Percentiles rank a stretch among this genome's conserved stretches.
Evolutionary conservation across 257 asterid genomes (phyloP).

Genomic region (Ajuga chamaepitys): DNA sequence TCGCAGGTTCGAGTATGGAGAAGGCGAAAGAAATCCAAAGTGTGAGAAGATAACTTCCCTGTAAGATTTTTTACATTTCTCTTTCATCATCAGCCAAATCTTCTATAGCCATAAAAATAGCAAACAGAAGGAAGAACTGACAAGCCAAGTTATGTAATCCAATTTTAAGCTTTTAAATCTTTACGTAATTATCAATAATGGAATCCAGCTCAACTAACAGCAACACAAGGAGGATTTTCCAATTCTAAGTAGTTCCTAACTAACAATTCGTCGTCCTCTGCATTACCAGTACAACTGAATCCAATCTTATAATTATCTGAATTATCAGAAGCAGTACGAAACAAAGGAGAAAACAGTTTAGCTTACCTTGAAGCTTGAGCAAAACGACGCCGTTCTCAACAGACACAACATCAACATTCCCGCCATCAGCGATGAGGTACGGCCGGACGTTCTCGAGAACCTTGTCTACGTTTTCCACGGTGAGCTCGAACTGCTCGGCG

Average conservation of each 20-base stretch:
- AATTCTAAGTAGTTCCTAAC: background rate
- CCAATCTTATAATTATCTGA: background rate
- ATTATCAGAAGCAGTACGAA: background rate
- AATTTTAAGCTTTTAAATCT: background rate
- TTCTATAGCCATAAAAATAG: background rate
- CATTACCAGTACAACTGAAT: background rate
- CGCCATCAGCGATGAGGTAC: slow-evolving; percentile 88
- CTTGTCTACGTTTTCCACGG: slow-evolving; percentile 65
- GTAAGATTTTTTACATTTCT: background rate
- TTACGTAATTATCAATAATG: background rate
- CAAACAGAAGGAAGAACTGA: background rate
- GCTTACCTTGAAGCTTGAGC: slow-evolving; percentile 74
- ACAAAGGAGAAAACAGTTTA: background rate
- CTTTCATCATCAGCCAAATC: background rate
- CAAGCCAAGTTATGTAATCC: background rate
- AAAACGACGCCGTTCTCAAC: slow-evolving; percentile 77
- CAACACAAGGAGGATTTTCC: background rate
- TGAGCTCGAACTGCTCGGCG: slow-evolving; percentile 71
- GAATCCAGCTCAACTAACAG: background rate
- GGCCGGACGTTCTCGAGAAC: slow-evolving; percentile 88
- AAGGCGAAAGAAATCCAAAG: too few relatives aligned
- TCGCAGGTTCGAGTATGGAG: too few relatives aligned
- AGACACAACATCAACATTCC: slow-evolving; percentile 77
- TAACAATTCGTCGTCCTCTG: background rate
- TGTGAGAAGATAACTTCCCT: background rate